Evolutionary conservation across 768 basidiomycete species (phyloP), one percentile per base, ranked within the genome.

Genomic region (Pisolithus tinctorius): DNA sequence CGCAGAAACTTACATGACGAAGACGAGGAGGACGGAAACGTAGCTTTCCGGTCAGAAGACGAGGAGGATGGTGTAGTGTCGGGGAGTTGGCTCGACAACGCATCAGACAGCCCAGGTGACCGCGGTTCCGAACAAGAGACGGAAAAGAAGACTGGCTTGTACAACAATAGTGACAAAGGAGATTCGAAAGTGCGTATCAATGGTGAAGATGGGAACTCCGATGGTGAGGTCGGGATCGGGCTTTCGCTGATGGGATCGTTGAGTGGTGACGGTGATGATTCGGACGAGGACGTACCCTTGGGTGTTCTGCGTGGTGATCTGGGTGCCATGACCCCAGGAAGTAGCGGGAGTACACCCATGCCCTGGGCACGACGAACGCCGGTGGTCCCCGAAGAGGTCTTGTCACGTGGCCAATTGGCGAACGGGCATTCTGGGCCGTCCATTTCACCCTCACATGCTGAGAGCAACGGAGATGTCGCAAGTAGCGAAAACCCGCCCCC

Each of bases 191-290:
- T 16, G 10, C 16, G 14, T 11, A 37, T 40, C 42, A 46, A 45
- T 0, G 55, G 7, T 0, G 58, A 57, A 16, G 63, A 69, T 3
- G 72, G 64, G 6, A 55, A 71, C 48, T 79, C 79, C 2, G 84
- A 85, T 51, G 84, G 80, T 4, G 78, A 81, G 46, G 70, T 78
- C 1, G 87, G 82, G 0, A 88, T 89, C 36, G 87, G 87, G 1
- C 66, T 88, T 31, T 82, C 82, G 2, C 66, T 88, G 48, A 66
- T 89, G 48, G 79, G 81, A 56, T 74, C 73, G 38, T 80, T 59
- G 65, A 69, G 37, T 60, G 69, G 55, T 11, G 73, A 64, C 1
- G 65, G 62, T 13, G 68, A 63, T 0, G 56, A 51, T 1, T 64
- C 59, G 1, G 56, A 49, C 7, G 49, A n/a, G 46, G 49, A 54